These are phyloP conservation scores for Sporothrix pallida DNA, from an alignment of 2,329 filamentous ascomycete species.

Conservation along the genomic window DNA sequence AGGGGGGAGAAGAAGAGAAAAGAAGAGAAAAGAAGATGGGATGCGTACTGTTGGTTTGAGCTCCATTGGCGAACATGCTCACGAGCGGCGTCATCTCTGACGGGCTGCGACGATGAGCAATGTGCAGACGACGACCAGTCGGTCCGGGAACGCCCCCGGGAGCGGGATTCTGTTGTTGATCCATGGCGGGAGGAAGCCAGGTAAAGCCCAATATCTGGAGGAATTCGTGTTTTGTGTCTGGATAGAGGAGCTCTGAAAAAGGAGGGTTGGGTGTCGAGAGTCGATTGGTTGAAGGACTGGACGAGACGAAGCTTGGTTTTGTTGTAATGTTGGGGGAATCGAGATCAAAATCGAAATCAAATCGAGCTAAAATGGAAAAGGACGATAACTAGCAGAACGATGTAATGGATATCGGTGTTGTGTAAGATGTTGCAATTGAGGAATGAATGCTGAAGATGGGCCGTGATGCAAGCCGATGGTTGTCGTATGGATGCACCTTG, in stretches of 20 bases:
- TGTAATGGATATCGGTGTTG: no score
- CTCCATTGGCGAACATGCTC: constrained; percentile 78
- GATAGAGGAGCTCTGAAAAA: constrained; percentile 7
- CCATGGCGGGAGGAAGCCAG: constrained; percentile 57
- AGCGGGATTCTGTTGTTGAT: constrained; percentile 64
- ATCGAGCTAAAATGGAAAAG: no score
- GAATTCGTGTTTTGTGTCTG: not conserved
- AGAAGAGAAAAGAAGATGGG: not conserved
- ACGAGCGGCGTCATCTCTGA: constrained; percentile 97
- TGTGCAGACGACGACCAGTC: constrained; percentile 88
- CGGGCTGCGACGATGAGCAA: constrained; percentile 94
- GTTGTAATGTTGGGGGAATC: no score
- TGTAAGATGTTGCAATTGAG: no score
- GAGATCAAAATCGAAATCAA: no score
- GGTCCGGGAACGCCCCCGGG: constrained; percentile 68
- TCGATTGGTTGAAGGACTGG: not conserved
- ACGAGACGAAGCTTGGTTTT: not conserved
- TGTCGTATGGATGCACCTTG: no score
- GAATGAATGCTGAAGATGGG: no score
- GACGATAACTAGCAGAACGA: no score
- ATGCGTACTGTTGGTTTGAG: constrained; percentile 55
- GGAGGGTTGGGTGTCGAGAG: not conserved
- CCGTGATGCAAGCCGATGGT: no score
- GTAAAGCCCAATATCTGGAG: not conserved
- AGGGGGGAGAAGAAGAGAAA: not conserved